Evolutionary conservation across 306 rosid species (phyloP).

Genomic region (Begonia fuchsioides): DNA sequence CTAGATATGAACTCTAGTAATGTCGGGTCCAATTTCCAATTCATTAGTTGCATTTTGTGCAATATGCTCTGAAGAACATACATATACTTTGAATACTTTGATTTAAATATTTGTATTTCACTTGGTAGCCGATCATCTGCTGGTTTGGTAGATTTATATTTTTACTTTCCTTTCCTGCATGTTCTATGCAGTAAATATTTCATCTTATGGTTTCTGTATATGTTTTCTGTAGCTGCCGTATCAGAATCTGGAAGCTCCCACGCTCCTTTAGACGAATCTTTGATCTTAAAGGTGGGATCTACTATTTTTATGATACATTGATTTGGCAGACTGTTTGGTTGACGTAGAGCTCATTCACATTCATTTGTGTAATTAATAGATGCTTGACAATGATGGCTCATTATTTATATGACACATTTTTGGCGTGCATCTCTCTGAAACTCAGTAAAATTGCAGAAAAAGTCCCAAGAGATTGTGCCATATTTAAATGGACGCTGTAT

Average conservation of each 20-base stretch:
- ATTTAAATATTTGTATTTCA: neutral
- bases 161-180: too few species aligned
- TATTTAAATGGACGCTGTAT: slow-evolving; percentile 76
- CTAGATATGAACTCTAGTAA: too few species aligned
- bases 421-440: slow-evolving; percentile 32
- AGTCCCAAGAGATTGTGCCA: slow-evolving; percentile 47
- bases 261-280: slow-evolving; percentile 20
- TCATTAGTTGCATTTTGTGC: too few species aligned
- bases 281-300: slow-evolving; percentile 26
- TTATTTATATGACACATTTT: slow-evolving; percentile 11
- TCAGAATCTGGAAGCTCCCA: slow-evolving; percentile 27
- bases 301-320: neutral
- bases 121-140: too few species aligned
- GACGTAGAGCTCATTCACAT: too few species aligned
- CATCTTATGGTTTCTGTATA: neutral
- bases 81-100: neutral
- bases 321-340: too few species aligned
- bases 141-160: too few species aligned
- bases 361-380: too few species aligned
- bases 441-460: slow-evolving; percentile 53
- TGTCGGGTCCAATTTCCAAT: too few species aligned
- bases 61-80: too few species aligned
- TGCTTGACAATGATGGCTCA: slow-evolving; percentile 6
- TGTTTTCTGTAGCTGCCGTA: slow-evolving; percentile 18
- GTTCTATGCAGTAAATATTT: too few species aligned